These are phyloP conservation scores for Suillus bovinus DNA, from an alignment of 768 basidiomycete genomes.

Conservation along the genomic window DNA sequence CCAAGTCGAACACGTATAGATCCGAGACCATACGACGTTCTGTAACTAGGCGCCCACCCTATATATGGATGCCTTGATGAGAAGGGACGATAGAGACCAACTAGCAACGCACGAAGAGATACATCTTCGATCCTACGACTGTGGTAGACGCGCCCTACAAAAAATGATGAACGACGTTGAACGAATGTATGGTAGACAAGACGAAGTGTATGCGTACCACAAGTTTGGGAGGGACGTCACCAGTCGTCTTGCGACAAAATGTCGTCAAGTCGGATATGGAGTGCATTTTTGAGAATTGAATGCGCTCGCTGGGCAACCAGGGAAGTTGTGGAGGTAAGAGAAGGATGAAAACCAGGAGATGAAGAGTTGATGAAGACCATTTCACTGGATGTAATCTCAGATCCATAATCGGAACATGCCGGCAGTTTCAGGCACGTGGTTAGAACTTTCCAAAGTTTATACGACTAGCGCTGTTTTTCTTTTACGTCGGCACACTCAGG, in stretches of 20 bases:
- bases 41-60: constrained; percentile 88
- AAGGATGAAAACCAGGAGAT: constrained; percentile 16
- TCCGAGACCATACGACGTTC: constrained; percentile 88
- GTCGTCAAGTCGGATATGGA: constrained; percentile 91
- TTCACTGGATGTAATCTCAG: constrained; percentile 26
- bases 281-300: constrained; percentile 44
- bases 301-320: constrained; percentile 1
- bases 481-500: neutral
- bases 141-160: constrained; percentile 86
- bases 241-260: constrained; percentile 77
- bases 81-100: neutral
- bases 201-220: constrained; percentile 56
- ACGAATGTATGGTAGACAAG: neutral
- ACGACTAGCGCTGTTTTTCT: neutral
- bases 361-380: constrained; percentile 8
- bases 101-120: constrained; percentile 69
- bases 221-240: constrained; percentile 86
- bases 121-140: constrained; percentile 84
- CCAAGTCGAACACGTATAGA: constrained; percentile 87
- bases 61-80: constrained; percentile 5
- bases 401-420: constrained; percentile 28
- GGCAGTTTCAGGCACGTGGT: constrained; percentile 12
- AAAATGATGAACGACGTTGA: constrained; percentile 1
- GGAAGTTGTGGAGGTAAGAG: constrained; percentile 16
- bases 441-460: constrained; percentile 2